Percentiles rank a stretch among this genome's conserved stretches.
Conservation (phyloP, 2,329 filamentous ascomycete genomes). For the Rutstroemia sp. region DNA sequence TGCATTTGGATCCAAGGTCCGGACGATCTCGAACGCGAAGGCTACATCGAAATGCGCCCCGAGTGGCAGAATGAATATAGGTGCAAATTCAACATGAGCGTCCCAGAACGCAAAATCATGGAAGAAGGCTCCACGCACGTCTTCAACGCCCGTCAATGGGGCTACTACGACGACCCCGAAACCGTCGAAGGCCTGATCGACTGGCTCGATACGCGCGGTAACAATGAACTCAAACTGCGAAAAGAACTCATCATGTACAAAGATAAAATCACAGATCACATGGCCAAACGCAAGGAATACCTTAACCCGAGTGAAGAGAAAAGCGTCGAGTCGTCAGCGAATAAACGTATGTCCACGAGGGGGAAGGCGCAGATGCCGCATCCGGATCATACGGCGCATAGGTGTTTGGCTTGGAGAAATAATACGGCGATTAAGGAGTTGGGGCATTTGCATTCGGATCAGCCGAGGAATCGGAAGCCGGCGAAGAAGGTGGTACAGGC, state of each 20-base stretch:
- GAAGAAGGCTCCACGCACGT: constrained; percentile 83
- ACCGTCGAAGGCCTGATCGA: constrained; percentile 71
- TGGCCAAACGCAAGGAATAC: constrained; percentile 73
- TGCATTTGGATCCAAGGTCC: constrained; percentile 96
- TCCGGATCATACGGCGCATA: constrained; percentile 43
- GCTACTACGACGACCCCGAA: constrained; percentile 76
- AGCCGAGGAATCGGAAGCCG: constrained; percentile 38
- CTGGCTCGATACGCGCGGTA: constrained; percentile 83
- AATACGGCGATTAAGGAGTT: constrained; percentile 48
- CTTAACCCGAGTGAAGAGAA: constrained; percentile 46
- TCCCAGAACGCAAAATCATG: constrained; percentile 73
- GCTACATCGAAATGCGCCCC: constrained; percentile 71
- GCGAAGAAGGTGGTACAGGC: constrained; percentile 22
- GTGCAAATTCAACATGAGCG: constrained; percentile 70
- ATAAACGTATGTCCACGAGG: constrained; percentile 50
- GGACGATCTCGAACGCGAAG: constrained; percentile 76
- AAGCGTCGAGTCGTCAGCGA: constrained; percentile 37
- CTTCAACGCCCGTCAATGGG: constrained; percentile 75
- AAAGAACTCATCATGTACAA: constrained; percentile 78
- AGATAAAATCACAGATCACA: constrained; percentile 68
- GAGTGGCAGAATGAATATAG: constrained; percentile 71
- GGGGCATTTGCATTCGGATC: constrained; percentile 54
- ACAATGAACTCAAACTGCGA: constrained; percentile 77
- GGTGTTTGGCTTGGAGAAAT: constrained; percentile 61
- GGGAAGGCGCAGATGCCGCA: constrained; percentile 43